phyloP scores from a whole-genome alignment of 768 basidiomycete species.

The Calocybe cyanea region DNA sequence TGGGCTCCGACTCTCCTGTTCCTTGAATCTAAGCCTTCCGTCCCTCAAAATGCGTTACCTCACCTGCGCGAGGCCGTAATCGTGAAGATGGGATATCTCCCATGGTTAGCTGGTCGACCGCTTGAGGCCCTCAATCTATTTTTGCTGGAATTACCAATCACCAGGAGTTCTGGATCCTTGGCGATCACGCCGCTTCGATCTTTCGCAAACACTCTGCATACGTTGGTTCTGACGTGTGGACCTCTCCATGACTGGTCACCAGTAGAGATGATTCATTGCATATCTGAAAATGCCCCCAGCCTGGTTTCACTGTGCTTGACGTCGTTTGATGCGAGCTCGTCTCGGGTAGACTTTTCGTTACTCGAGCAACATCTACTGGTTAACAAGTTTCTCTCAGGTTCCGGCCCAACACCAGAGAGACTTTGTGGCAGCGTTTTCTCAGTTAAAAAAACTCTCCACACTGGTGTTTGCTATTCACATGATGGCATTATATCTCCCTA shows the following conservation, averaged over 20 bases:
- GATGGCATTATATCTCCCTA: neutral
- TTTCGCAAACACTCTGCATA: neutral
- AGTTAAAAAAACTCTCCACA: neutral
- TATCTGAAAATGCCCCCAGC: no score
- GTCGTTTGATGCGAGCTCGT: no score
- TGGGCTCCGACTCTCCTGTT: slow-evolving; percentile 3
- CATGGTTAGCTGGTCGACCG: neutral
- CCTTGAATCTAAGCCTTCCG: neutral
- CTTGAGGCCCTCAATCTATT: neutral
- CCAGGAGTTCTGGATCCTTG: neutral
- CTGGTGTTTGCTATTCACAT: slow-evolving; percentile 1
- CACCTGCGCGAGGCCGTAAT: neutral
- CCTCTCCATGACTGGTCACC: no score
- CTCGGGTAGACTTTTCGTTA: no score
- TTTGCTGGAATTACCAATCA: neutral
- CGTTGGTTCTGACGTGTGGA: no score
- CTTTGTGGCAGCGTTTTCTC: neutral
- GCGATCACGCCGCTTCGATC: neutral
- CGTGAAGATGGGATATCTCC: neutral
- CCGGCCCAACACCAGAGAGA: neutral
- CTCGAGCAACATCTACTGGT: no score
- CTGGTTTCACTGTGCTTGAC: no score
- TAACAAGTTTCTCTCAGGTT: neutral
- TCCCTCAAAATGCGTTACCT: neutral
- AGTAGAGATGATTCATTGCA: no score